Evolutionary conservation across 192 early-diverging fungal species (phyloP), one percentile per base, ranked within the genome.

Genomic region (Coemansia guatemalensis): DNA sequence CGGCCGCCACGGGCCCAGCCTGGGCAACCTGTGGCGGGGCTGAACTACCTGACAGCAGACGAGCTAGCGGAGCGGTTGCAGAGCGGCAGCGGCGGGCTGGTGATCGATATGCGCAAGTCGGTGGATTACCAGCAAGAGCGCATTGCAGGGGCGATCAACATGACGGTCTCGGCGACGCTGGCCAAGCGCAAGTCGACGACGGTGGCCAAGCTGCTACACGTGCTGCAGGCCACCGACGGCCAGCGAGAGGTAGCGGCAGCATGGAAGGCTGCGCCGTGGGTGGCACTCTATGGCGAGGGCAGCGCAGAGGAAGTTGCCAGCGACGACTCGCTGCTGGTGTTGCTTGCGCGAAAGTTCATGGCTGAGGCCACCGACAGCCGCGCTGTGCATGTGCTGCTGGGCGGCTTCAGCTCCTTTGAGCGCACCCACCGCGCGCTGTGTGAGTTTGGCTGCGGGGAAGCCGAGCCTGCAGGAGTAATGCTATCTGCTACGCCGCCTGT

Each of bases 101-200:
- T 88, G 1, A 67, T 94, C 41, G 93, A 94, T 62, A 84, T 91
- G 70, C 88, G 91, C 30, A 73, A 85, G 5, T 87, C 86, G 53
- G 71, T 78, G 8, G 84, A 83, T 9, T 87, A 85, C 61, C 64
- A 83, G 22, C 53, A 62, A 1, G 68, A 78, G 20, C 83, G 78
- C 23, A 84, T 94, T 25, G 61, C 64, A 25, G 64, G 68, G 1
- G 86, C 90, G 8, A 76, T 93, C 26, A 90, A 83, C 64, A 77
- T 95, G 49, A 85, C 82, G 49, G 76, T 89, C 9, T 88, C 93
- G 23, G 88, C 85, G 17, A 93, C 89, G 20, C 81, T 95, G 30
- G 74, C 93, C 41, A 87, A 87, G 61, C 73, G 92, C 53, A 67
- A 76, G 48, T 83, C 83, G 17, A 88, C 84, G 60, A 83, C 86